Percentiles rank a stretch among this genome's conserved stretches.
Evolutionary conservation across 192 early-diverging fungal genomes (phyloP).

Genomic region (Phlyctochytrium bullatum): DNA sequence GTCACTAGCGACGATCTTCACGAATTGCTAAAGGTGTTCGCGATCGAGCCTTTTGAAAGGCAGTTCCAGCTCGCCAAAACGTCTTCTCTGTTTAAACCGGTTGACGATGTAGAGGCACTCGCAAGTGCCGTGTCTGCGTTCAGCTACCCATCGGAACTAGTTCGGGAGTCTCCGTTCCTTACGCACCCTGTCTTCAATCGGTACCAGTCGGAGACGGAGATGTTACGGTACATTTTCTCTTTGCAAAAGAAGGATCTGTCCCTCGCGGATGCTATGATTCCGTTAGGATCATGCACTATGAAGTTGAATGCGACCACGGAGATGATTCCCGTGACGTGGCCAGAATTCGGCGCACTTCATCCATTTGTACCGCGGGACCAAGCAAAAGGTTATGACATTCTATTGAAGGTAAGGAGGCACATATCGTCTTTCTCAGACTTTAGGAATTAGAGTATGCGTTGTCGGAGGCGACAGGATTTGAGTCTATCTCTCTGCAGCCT

Average conservation of each 20-base stretch:
- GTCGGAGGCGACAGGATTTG: constrained; percentile 90
- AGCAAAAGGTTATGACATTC: constrained; percentile 86
- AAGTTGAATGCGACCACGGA: constrained; percentile 99
- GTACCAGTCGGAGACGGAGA: constrained; percentile 97
- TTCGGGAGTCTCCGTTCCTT: constrained; percentile 74
- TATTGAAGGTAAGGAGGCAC: constrained; percentile 53
- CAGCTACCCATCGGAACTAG: constrained; percentile 58
- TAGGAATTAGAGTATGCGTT: constrained; percentile 87
- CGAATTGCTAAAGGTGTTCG: constrained; percentile 78
- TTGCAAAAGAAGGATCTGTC: constrained; percentile 98
- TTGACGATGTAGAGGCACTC: too few species aligned
- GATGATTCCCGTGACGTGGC: constrained; percentile 99
- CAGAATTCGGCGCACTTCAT: constrained; percentile 93
- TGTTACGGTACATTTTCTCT: constrained; percentile 94
- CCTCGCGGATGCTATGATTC: constrained; percentile 98
- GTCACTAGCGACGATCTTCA: constrained; percentile 79
- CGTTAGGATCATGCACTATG: constrained; percentile 99
- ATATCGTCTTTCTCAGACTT: not conserved
- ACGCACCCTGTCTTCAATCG: constrained; percentile 93
- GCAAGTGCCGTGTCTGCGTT: too few species aligned
- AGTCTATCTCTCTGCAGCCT: constrained; percentile 90
- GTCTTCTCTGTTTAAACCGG: constrained; percentile 36
- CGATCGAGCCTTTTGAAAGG: constrained; percentile 53
- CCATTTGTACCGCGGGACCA: constrained; percentile 96
- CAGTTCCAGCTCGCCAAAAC: constrained; percentile 39